These are phyloP conservation scores for Mycena leptocephala DNA, from an alignment of 768 basidiomycete species.

Conservation along the genomic window DNA sequence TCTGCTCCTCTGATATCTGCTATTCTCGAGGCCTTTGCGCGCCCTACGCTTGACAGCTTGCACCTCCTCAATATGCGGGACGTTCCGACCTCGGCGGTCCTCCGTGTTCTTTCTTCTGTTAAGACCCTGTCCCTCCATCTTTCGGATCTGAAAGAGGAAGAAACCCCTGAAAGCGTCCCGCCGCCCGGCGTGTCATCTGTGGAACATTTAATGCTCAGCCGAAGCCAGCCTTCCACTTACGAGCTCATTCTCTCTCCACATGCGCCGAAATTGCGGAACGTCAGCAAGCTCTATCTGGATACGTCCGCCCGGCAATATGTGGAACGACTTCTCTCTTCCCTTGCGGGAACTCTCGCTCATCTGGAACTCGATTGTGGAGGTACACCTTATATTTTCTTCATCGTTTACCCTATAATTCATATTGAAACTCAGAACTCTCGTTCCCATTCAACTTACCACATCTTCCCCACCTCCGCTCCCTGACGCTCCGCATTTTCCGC, in stretches of 20 bases:
- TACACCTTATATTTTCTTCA: background rate
- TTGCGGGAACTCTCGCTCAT: background rate
- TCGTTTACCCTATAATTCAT: background rate
- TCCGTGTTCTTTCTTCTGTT: background rate
- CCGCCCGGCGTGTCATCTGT: background rate
- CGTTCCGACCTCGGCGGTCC: background rate
- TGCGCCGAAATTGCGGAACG: constrained; percentile 4
- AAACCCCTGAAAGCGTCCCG: background rate
- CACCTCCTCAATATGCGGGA: constrained; percentile 21
- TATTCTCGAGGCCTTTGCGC: constrained; percentile 5
- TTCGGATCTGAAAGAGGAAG: background rate
- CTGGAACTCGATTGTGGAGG: constrained; percentile 26
- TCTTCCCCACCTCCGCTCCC: constrained; percentile 11
- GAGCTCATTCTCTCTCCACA: constrained; percentile 3
- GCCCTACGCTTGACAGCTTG: constrained; percentile 1
- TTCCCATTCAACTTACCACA: constrained; percentile 5
- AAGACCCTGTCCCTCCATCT: constrained; percentile 16
- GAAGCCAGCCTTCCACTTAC: background rate
- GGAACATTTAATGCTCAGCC: constrained; percentile 13
- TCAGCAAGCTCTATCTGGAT: constrained; percentile 1
- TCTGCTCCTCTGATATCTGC: background rate
- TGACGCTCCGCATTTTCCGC: constrained; percentile 10
- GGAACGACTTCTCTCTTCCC: constrained; percentile 1
- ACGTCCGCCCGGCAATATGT: background rate
- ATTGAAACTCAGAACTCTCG: background rate